Conservation (phyloP, 306 rosid genomes). For the Citrullus mucosospermus region DNA sequence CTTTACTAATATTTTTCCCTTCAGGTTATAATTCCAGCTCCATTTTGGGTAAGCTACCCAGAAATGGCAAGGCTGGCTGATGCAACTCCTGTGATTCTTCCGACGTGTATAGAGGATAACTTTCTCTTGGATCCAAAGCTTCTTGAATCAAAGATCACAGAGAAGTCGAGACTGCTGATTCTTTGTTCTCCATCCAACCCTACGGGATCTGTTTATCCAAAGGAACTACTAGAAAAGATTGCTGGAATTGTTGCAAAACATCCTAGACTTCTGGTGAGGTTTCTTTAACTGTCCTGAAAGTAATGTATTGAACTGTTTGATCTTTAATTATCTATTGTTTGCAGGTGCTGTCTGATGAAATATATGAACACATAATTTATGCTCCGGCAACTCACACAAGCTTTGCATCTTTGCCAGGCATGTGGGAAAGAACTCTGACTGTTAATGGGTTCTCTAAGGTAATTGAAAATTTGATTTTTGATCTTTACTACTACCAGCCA, state of each 20-base stretch:
- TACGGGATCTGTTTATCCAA: constrained; percentile 93
- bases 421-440: constrained; percentile 91
- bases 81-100: constrained; percentile 86
- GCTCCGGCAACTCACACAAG: constrained; percentile 92
- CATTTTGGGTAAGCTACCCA: constrained; percentile 94
- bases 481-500: background rate
- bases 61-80: constrained; percentile 95
- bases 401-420: constrained; percentile 93
- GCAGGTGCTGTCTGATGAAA: constrained; percentile 86
- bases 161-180: constrained; percentile 68
- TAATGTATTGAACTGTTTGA: background rate
- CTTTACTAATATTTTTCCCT: background rate
- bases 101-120: constrained; percentile 45
- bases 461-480: background rate
- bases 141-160: constrained; percentile 62
- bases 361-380: constrained; percentile 86
- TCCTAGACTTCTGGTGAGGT: constrained; percentile 90
- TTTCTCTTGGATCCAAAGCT: constrained; percentile 73
- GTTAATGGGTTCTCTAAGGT: constrained; percentile 98
- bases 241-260: constrained; percentile 78
- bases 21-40: constrained; percentile 95
- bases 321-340: constrained; percentile 8
- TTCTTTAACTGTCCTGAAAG: background rate
- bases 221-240: constrained; percentile 65
- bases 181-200: constrained; percentile 96